Evolutionary conservation across 805 yeast genomes (phyloP), one percentile per base, ranked within the genome.

Genomic region (Alloascoidea africana): DNA sequence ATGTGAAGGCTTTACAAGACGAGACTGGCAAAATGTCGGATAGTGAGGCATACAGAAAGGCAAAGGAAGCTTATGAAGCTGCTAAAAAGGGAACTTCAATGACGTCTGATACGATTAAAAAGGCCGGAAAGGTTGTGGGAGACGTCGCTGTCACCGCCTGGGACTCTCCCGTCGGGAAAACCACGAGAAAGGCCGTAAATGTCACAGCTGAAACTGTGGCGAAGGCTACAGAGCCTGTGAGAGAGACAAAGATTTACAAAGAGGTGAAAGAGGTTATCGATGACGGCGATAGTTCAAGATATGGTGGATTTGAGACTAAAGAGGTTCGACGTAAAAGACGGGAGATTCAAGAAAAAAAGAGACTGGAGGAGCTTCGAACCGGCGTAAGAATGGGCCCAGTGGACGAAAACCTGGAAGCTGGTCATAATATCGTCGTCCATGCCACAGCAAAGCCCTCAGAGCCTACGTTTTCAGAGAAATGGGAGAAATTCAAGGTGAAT

Each of bases 21-120:
- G 97, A 93, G 47, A 84, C 96, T 3, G 97, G 95, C 32, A 75
- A 86, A 49, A 70, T 91, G 56, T 84, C 94, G 19, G 97, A 91
- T 48, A 78, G 91, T 36, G 96, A 86, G 39, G 94, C 97, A 2
- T 87, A 83, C 63, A 83, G 79, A 56, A 74, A 70, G 50, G 98
- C 98, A 23, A 79, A 81, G 53, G 96, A 86, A 42, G 98, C 98
- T 0, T 85, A 79, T 49, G 81, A 81, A 39, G 70, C 66, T 39
- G 96, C 97, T 2, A 91, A 82, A 50, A 76, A 73, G 52, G 74
- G 76, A 5, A 60, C 71, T 2, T 39, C 45, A 3, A 43, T 50
- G 27, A 70, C 77, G 4, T 76, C 81, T 11, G 73, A 81, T 54
- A 79, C 85, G 33, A 72, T 84, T 39, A 71, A 74, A 50, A 82